These are phyloP conservation scores for Suillus brevipes DNA, from an alignment of 768 basidiomycete genomes.

Conservation along the genomic window DNA sequence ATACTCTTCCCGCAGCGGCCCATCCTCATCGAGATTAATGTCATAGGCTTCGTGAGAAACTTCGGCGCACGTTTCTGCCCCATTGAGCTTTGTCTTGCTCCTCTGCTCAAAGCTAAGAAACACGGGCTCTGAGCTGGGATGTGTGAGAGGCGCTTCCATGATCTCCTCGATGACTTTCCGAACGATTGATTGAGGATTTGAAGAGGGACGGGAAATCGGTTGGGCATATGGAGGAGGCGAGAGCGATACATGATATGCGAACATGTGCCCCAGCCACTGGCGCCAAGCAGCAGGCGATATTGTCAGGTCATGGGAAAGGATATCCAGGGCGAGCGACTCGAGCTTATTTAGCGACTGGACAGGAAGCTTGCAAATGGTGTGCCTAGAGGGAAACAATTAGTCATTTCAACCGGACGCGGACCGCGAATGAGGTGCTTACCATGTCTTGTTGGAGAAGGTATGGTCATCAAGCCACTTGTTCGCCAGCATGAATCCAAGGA, in stretches of 20 bases:
- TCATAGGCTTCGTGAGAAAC: conserved; percentile 51
- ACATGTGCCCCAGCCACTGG: conserved; percentile 66
- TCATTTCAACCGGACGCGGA: conserved; percentile 8
- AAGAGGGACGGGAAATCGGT: conserved; percentile 76
- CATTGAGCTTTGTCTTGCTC: conserved; percentile 50
- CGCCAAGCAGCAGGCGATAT: conserved; percentile 66
- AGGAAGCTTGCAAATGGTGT: conserved; percentile 77
- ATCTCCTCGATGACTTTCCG: conserved; percentile 72
- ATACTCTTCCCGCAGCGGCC: conserved; percentile 80
- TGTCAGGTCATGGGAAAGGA: conserved; percentile 70
- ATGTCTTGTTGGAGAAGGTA: conserved; percentile 88
- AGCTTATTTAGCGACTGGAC: conserved; percentile 68
- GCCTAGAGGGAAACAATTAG: conserved; percentile 45
- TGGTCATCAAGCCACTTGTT: conserved; percentile 91
- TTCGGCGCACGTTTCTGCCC: conserved; percentile 39
- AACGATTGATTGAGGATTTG: conserved; percentile 68
- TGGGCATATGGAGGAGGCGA: conserved; percentile 62
- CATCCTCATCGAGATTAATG: conserved; percentile 82
- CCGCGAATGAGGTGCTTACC: conserved; percentile 44
- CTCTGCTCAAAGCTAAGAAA: conserved; percentile 74
- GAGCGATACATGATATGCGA: conserved; percentile 64
- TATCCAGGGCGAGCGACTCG: conserved; percentile 69
- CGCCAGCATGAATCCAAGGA: conserved; percentile 82
- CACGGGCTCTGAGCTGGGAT: conserved; percentile 49
- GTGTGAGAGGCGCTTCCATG: conserved; percentile 46